Conservation (phyloP, 1,139 yeast species). For the Geotrichum reessii region DNA sequence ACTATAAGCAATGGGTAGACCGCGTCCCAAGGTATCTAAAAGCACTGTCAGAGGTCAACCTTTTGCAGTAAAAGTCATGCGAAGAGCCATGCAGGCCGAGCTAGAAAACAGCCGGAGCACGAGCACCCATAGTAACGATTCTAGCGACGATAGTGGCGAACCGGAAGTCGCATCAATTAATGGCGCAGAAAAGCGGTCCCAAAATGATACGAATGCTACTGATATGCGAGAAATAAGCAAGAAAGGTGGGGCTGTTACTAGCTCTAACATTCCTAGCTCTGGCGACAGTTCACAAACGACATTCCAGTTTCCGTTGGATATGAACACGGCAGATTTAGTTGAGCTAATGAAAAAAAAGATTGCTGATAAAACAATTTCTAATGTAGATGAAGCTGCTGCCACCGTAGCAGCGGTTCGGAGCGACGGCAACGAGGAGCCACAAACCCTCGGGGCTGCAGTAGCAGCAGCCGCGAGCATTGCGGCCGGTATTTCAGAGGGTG, state of each 20-base stretch:
- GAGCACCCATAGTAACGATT: background rate
- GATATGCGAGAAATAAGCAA: background rate
- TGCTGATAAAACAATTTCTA: background rate
- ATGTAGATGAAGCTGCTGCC: background rate
- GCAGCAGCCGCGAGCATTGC: background rate
- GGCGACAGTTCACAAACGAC: background rate
- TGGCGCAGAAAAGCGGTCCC: background rate
- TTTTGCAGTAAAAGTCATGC: constrained; percentile 10
- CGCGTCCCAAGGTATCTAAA: constrained; percentile 12
- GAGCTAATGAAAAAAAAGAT: background rate
- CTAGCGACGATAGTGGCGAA: background rate
- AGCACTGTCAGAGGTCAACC: constrained; percentile 11
- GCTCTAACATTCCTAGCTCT: background rate
- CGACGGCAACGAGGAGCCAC: background rate
- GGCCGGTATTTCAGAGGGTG: background rate
- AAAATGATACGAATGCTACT: background rate
- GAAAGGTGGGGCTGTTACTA: background rate
- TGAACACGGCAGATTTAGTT: constrained; percentile 1
- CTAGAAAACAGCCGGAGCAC: background rate
- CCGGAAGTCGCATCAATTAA: background rate
- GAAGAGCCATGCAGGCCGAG: background rate
- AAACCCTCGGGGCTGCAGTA: background rate
- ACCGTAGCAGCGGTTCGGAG: background rate
- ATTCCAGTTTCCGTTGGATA: constrained; percentile 1
- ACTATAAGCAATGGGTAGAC: constrained; percentile 4